These are phyloP conservation scores for Plectosphaerella cucumerina DNA, from an alignment of 2,329 filamentous ascomycete species.

Conservation along the genomic window DNA sequence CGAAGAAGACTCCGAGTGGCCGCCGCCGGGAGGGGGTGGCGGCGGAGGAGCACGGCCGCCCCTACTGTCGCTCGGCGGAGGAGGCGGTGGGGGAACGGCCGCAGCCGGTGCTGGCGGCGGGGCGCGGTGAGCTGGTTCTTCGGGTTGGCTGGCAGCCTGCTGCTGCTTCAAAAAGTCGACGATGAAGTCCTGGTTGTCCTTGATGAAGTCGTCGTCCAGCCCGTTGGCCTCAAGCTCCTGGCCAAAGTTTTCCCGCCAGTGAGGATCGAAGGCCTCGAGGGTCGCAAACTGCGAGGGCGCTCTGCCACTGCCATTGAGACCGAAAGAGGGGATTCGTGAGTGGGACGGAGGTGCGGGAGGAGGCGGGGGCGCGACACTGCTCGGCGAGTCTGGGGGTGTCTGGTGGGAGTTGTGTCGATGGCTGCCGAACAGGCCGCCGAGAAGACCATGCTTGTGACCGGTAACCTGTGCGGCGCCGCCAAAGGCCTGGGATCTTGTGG, in stretches of 20 bases:
- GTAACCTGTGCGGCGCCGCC: constrained; percentile 40
- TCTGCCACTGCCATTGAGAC: constrained; percentile 41
- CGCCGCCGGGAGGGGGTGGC: constrained; percentile 23
- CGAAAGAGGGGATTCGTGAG: constrained; percentile 35
- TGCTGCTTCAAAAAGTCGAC: constrained; percentile 57
- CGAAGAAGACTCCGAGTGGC: constrained; percentile 25
- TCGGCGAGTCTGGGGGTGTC: constrained; percentile 54
- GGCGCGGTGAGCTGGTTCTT: constrained; percentile 9
- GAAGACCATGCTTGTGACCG: constrained; percentile 40
- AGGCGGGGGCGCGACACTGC: constrained; percentile 26
- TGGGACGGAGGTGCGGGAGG: constrained; percentile 21
- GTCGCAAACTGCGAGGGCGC: constrained; percentile 53
- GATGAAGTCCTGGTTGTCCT: constrained; percentile 65
- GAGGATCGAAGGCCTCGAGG: constrained; percentile 60
- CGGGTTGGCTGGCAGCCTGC: constrained; percentile 24
- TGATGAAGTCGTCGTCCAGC: constrained; percentile 62
- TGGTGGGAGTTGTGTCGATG: constrained; percentile 55
- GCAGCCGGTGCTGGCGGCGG: constrained; percentile 12
- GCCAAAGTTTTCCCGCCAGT: constrained; percentile 63
- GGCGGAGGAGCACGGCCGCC: constrained; percentile 28
- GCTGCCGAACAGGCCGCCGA: constrained; percentile 59
- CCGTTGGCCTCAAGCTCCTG: constrained; percentile 60
- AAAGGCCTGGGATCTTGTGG: constrained; percentile 76
- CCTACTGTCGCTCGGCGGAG: constrained; percentile 21
- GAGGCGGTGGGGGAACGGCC: constrained; percentile 16